Percentiles rank a stretch among this genome's conserved stretches.
phyloP scores from a whole-genome alignment of 1,284 basidiomycete genomes.

The Ustilago loliicola region DNA sequence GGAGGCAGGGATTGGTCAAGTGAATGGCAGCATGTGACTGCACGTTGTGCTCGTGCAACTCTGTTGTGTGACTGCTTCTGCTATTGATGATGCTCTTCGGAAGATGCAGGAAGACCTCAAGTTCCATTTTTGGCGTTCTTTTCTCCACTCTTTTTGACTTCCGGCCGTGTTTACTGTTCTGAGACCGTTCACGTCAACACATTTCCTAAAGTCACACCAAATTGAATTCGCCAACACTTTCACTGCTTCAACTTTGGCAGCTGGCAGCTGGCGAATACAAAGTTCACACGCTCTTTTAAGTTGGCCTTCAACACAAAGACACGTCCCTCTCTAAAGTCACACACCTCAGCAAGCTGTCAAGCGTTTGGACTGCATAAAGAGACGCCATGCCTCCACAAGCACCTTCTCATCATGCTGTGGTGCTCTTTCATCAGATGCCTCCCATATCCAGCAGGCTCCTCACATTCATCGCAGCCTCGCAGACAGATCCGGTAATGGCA shows the following conservation, averaged over 20 bases:
- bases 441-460: background rate
- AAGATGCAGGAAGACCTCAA: slow-evolving; percentile 19
- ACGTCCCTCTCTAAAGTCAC: slow-evolving; percentile 21
- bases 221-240: slow-evolving; percentile 3
- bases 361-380: background rate
- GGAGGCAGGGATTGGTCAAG: background rate
- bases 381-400: background rate
- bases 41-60: slow-evolving; percentile 9
- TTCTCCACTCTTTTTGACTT: slow-evolving; percentile 14
- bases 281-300: background rate
- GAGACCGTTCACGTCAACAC: slow-evolving; percentile 19
- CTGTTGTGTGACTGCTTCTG: background rate
- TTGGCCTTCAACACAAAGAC: background rate
- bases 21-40: slow-evolving; percentile 4
- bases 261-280: background rate
- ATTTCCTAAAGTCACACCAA: slow-evolving; percentile 10
- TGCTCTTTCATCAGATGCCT: too few relatives aligned
- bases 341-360: background rate
- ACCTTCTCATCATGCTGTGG: slow-evolving; percentile 1
- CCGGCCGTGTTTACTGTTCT: slow-evolving; percentile 33
- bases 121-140: slow-evolving; percentile 10
- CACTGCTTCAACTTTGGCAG: background rate
- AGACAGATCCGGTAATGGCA: background rate
- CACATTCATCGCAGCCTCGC: background rate
- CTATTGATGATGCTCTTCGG: slow-evolving; percentile 21